Base-by-base conservation (phyloP, 345 rosid species). In the Salix suchowensis region DNA sequence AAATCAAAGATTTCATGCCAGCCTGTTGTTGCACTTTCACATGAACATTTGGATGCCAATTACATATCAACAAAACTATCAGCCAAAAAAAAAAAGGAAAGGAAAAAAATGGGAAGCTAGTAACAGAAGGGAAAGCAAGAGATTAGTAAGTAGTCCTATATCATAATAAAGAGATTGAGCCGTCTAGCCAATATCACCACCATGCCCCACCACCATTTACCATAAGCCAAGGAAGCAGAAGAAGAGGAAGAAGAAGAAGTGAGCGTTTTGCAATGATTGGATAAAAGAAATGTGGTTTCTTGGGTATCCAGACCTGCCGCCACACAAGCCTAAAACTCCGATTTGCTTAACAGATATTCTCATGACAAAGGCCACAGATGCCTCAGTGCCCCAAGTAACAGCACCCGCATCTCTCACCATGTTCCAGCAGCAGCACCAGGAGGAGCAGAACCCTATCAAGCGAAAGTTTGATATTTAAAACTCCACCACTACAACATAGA, bases 121-220 rank as follows among this genome's bases (percentile, higher is more conserved):
- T 23, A 70, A 46, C 34, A 58, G 52, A 68, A 55, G 21, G 16
- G 46, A 77, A 64, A 71, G 23, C 61, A 36, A 71, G n/a, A 48
- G 48, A 65, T 46, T 5, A 44, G 42, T 18, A 37, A 8, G 21
- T 66, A 74, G n/a, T 26, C 44, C 68, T 70, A 28, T 34, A 66
- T 71, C 36, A 71, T 48, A 19, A 50, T 11, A 65, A 64, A 75
- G 72, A 80, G 88, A 85, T 82, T 85, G 88, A 85, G 88, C 88
- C 88, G 80, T 85, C 84, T 82, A 80, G 87, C 87, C 87, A 84
- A 84, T 84, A 84, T 84, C 87, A 81, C 87, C 76, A 36, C 80
- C 82, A 39, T 52, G 73, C 50, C 70, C 69, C 76, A 40, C 19
- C 67, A 67, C 54, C 73, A 77, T 54, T 58, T 24, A 71, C 60